These are phyloP conservation scores for Rhodotorula sp. DNA, from an alignment of 1,284 basidiomycete species.

Conservation along the genomic window DNA sequence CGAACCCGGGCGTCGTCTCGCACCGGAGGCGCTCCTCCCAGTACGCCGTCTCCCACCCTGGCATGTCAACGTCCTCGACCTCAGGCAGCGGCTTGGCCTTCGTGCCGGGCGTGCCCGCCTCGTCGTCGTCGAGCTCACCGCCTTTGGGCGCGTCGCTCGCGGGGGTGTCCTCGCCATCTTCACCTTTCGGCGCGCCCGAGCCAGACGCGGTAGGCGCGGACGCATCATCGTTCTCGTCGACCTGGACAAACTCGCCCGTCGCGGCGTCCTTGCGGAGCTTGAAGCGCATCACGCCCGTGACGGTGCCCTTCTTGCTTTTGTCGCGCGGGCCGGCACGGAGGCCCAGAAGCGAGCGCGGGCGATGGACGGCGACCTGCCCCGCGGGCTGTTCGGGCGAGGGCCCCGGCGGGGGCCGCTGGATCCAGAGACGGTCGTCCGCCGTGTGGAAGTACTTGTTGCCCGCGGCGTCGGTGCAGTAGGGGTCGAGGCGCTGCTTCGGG, in stretches of 20 bases:
- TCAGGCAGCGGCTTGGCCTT: conserved; percentile 22
- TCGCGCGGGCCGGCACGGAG: conserved; percentile 25
- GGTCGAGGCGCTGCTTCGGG: conserved; percentile 69
- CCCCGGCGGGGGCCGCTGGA: conserved; percentile 61
- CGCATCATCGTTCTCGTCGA: conserved; percentile 9
- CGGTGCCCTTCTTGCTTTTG: conserved; percentile 37
- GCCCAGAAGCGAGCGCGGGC: conserved; percentile 19
- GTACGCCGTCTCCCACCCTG: conserved; percentile 47
- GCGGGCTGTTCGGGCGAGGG: not conserved
- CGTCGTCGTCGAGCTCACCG: conserved; percentile 7
- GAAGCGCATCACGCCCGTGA: conserved; percentile 31
- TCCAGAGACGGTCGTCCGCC: conserved; percentile 84
- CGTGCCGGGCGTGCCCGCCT: conserved; percentile 32
- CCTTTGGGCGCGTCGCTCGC: conserved; percentile 3
- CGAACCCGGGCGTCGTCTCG: conserved; percentile 56
- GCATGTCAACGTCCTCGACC: conserved; percentile 46
- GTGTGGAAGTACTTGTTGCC: conserved; percentile 86
- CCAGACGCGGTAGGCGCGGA: conserved; percentile 29
- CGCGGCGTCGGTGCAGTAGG: conserved; percentile 79
- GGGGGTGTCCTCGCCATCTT: conserved; percentile 6
- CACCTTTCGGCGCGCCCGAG: conserved; percentile 24
- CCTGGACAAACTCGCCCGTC: conserved; percentile 26
- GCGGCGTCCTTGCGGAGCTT: conserved; percentile 31
- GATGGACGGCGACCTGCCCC: not conserved
- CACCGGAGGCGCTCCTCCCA: conserved; percentile 37